Evolutionary conservation across 2,329 filamentous ascomycete species (phyloP).

Genomic region (Apiospora marii): DNA sequence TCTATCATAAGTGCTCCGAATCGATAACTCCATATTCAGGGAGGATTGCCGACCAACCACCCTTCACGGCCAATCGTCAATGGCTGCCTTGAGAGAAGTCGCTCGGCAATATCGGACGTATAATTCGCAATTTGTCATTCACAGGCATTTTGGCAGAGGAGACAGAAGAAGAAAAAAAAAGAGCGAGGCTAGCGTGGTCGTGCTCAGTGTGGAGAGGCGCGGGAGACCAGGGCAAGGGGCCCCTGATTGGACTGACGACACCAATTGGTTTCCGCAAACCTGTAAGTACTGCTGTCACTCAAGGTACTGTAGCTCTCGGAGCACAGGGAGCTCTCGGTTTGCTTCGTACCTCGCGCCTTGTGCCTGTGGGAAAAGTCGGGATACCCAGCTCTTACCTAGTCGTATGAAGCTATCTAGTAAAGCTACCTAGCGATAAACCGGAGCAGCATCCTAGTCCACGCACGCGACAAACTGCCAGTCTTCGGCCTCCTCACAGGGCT

Average conservation of each 20-base stretch:
- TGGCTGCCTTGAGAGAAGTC: not conserved
- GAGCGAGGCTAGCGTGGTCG: not conserved
- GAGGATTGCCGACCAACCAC: not conserved
- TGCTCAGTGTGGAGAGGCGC: not conserved
- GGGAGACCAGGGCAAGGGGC: conserved; percentile 13
- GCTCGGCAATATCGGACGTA: conserved; percentile 4
- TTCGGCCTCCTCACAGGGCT: not conserved
- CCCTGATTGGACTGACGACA: conserved; percentile 11
- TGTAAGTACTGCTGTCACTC: not conserved
- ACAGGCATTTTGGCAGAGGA: not conserved
- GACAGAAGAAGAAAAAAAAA: not conserved
- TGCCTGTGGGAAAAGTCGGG: not conserved
- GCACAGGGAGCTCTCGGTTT: not conserved
- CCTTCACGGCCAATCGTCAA: not conserved
- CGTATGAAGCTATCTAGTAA: not conserved
- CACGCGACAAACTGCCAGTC: not conserved
- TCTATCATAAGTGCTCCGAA: not conserved
- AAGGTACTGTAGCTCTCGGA: not conserved
- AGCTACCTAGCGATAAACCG: not conserved
- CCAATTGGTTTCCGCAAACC: not conserved
- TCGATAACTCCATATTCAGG: not conserved
- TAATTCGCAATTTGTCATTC: conserved; percentile 2
- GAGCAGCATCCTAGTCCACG: not conserved
- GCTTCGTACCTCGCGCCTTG: not conserved
- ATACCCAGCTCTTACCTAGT: not conserved